A percentile compares a stretch with the other conserved stretches of the same genome.
Evolutionary conservation across 2,329 filamentous ascomycete species (phyloP).

Genomic region (Whalleya microplaca): DNA sequence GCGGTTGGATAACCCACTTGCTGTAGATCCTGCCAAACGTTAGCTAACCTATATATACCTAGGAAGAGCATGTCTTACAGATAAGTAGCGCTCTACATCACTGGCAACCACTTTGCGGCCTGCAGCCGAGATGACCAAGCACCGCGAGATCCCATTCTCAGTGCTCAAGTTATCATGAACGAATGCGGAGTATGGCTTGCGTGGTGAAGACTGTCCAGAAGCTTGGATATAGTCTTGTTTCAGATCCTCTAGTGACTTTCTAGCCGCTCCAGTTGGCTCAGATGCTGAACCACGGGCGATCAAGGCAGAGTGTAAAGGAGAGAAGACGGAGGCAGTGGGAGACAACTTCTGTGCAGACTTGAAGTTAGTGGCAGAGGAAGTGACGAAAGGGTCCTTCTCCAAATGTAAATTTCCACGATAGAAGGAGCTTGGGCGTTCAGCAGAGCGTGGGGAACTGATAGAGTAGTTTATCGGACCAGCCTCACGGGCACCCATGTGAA

Average conservation of each 20-base stretch:
- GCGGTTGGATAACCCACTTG: conserved; percentile 40
- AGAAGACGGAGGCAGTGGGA: conserved; percentile 66
- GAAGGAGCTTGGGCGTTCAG: conserved; percentile 28
- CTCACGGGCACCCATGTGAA: conserved; percentile 38
- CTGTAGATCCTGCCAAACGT: conserved; percentile 44
- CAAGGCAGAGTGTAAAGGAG: conserved; percentile 47
- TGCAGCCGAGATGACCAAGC: conserved; percentile 45
- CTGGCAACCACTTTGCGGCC: conserved; percentile 34
- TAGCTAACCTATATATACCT: conserved; percentile 11
- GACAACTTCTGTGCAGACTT: conserved; percentile 57
- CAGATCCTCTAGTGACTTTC: conserved; percentile 16
- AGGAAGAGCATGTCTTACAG: conserved; percentile 41
- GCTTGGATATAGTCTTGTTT: conserved; percentile 7
- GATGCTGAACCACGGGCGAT: conserved; percentile 14
- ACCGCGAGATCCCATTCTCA: conserved; percentile 50
- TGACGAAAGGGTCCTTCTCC: conserved; percentile 59
- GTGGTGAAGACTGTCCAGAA: conserved; percentile 10
- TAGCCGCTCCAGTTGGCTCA: conserved; percentile 23
- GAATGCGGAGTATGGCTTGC: conserved; percentile 26
- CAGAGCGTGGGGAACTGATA: conserved; percentile 27
- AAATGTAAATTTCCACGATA: conserved; percentile 27
- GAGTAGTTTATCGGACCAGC: conserved; percentile 29
- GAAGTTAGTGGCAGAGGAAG: conserved; percentile 37
- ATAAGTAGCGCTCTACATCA: conserved; percentile 49
- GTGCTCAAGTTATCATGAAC: conserved; percentile 47